Evolutionary conservation across 2,329 filamentous ascomycete genomes (phyloP).

Genomic region (Podosphaera xanthii): DNA sequence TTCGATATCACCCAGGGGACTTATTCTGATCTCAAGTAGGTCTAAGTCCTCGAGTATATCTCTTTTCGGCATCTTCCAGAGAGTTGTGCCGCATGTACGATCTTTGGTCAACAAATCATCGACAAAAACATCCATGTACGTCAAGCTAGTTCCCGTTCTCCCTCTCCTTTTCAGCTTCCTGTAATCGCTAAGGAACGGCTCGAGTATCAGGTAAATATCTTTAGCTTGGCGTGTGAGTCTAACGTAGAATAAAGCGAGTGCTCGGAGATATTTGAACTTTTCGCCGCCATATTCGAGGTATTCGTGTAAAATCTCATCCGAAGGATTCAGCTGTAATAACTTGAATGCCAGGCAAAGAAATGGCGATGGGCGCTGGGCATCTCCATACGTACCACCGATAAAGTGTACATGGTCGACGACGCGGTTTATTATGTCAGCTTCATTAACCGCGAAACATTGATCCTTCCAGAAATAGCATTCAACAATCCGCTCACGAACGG

Average conservation of each 20-base stretch:
- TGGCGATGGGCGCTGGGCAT: conserved; percentile 65
- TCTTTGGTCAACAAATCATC: conserved; percentile 80
- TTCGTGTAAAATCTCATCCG: conserved; percentile 53
- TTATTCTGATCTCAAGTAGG: conserved; percentile 62
- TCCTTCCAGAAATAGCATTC: conserved; percentile 98
- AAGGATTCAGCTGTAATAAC: conserved; percentile 67
- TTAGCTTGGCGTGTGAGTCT: conserved; percentile 63
- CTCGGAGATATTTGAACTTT: conserved; percentile 68
- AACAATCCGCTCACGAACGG: conserved; percentile 82
- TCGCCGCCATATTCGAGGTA: conserved; percentile 60
- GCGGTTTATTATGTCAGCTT: conserved; percentile 62
- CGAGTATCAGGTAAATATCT: conserved; percentile 58
- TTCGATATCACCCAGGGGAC: conserved; percentile 60
- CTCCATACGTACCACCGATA: conserved; percentile 73
- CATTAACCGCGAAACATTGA: conserved; percentile 90
- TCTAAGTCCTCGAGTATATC: conserved; percentile 75
- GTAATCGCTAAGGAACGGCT: conserved; percentile 61
- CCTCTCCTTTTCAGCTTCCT: conserved; percentile 63
- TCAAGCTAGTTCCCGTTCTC: conserved; percentile 51
- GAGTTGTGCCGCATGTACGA: conserved; percentile 68
- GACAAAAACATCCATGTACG: conserved; percentile 76
- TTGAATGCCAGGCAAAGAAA: conserved; percentile 93
- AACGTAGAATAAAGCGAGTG: conserved; percentile 82
- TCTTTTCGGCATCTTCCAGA: conserved; percentile 76
- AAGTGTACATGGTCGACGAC: conserved; percentile 62